phyloP scores from a whole-genome alignment of 2,329 filamentous ascomycete genomes.

The Phoma sp. region DNA sequence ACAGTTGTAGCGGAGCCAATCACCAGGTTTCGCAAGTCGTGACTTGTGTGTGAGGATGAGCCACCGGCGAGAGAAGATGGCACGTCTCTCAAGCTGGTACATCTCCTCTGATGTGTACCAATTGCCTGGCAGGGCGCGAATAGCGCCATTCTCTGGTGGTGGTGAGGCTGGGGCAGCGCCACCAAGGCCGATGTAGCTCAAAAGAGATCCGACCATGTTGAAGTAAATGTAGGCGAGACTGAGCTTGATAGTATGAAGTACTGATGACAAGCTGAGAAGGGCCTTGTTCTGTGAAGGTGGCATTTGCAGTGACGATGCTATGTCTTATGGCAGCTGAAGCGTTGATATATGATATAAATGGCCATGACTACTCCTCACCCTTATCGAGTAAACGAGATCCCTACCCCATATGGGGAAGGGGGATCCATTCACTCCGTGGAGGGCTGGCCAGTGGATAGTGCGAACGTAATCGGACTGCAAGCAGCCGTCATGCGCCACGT shows the following conservation, averaged over 20 bases:
- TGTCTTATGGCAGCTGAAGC: constrained; percentile 9
- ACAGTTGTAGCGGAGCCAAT: constrained; percentile 62
- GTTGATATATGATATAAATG: constrained; percentile 31
- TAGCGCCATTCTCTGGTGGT: constrained; percentile 34
- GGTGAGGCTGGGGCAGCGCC: constrained; percentile 20
- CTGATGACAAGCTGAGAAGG: constrained; percentile 18
- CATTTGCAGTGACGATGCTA: constrained; percentile 9
- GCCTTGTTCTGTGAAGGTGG: constrained; percentile 16
- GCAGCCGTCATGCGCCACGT: constrained; percentile 31
- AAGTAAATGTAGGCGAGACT: constrained; percentile 15
- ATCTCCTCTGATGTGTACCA: constrained; percentile 53
- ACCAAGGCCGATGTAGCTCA: constrained; percentile 39
- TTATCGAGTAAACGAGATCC: constrained; percentile 35
- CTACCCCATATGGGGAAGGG: constrained; percentile 39
- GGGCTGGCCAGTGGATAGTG: constrained; percentile 30
- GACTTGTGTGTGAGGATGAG: constrained; percentile 62
- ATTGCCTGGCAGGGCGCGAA: constrained; percentile 52
- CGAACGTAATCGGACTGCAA: constrained; percentile 36
- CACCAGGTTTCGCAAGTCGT: constrained; percentile 60
- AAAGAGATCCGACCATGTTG: constrained; percentile 35
- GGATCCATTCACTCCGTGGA: constrained; percentile 32
- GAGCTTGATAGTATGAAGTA: constrained; percentile 10
- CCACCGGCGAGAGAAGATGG: constrained; percentile 64
- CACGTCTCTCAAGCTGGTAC: constrained; percentile 58
- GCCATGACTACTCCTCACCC: constrained; percentile 23